These are phyloP conservation scores for Aspergillus nidulans DNA, from an alignment of 495 filamentous ascomycete species.

Conservation along the genomic window DNA sequence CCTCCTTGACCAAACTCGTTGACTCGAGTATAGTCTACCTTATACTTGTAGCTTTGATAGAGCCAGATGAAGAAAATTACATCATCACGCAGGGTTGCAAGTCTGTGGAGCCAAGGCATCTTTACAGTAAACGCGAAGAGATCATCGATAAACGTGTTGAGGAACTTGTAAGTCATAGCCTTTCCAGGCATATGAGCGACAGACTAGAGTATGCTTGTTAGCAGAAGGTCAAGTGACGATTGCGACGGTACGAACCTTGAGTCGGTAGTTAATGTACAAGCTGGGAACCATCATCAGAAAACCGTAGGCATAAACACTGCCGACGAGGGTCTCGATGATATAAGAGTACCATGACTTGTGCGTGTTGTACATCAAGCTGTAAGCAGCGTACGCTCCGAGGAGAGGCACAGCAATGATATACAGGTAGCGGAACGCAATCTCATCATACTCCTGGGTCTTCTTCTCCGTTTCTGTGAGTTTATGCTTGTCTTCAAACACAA, in stretches of 20 bases:
- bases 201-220: slow-evolving; percentile 41
- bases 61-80: slow-evolving; percentile 97
- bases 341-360: slow-evolving; percentile 99
- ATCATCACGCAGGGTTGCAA: slow-evolving; percentile 91
- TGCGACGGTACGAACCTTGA: slow-evolving; percentile 54
- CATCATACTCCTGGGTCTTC: slow-evolving; percentile 97
- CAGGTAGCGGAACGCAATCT: slow-evolving; percentile 94
- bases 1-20: slow-evolving; percentile 99
- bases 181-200: slow-evolving; percentile 96
- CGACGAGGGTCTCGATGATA: slow-evolving; percentile 85
- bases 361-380: slow-evolving; percentile 86
- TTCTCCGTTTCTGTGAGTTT: slow-evolving; percentile 90
- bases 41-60: slow-evolving; percentile 94
- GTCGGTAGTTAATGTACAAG: slow-evolving; percentile 96
- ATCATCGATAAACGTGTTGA: slow-evolving; percentile 77
- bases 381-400: slow-evolving; percentile 80
- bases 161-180: slow-evolving; percentile 96
- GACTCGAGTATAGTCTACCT: slow-evolving; percentile 84
- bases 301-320: slow-evolving; percentile 94
- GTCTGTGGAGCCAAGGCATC: slow-evolving; percentile 93
- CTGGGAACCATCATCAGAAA: slow-evolving; percentile 99
- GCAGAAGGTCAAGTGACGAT: neutral
- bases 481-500: slow-evolving; percentile 95
- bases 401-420: slow-evolving; percentile 89
- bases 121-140: slow-evolving; percentile 98